Evolutionary conservation across 2,329 filamentous ascomycete species (phyloP), one percentile per base, ranked within the genome.

Genomic region (Conoideocrella luteorostrata): DNA sequence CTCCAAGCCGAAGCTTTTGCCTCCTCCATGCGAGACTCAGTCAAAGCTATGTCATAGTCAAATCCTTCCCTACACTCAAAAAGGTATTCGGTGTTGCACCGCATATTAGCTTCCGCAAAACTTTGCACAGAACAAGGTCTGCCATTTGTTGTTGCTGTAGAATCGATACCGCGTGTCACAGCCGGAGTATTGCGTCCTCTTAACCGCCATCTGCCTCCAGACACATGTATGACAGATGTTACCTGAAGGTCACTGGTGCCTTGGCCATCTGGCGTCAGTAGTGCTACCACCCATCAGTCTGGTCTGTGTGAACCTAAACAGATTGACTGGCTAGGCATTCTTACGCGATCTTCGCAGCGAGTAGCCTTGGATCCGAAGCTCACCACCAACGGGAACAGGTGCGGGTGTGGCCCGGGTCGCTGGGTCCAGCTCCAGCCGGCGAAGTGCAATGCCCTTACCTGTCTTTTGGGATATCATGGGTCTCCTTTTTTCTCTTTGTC

Each of bases 291-390:
- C 38, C 28, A 32, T 22, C 39, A 23, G 37, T 32, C 32, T 33
- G 41, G 38, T 40, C 29, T 42, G 38, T 39, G 42, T 41, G 24
- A 35, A 24, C 39, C 37, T 32, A 7, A 30, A 28, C 38, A n/a
- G 12, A 33, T 18, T 20, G 21, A 32, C 37, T 23, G 39, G 15
- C 24, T 22, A 34, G 11, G 13, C 30, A 21, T 30, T 47, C 24
- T 38, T 47, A 47, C 28, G 42, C 41, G 38, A 45, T 42, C 28
- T 30, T 18, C 24, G 29, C 41, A 38, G 41, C 41, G 41, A 38
- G 45, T 40, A 39, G 41, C 45, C 41, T 44, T 29, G 45, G 29
- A 41, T 44, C 36, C 32, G 37, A 36, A 17, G 29, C 28, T 37
- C 7, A 33, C 12, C 45, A 12, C 43, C 43, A 42, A 39, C 18